Conservation (phyloP, 345 rosid genomes). For the Erysimum cheiranthoides region DNA sequence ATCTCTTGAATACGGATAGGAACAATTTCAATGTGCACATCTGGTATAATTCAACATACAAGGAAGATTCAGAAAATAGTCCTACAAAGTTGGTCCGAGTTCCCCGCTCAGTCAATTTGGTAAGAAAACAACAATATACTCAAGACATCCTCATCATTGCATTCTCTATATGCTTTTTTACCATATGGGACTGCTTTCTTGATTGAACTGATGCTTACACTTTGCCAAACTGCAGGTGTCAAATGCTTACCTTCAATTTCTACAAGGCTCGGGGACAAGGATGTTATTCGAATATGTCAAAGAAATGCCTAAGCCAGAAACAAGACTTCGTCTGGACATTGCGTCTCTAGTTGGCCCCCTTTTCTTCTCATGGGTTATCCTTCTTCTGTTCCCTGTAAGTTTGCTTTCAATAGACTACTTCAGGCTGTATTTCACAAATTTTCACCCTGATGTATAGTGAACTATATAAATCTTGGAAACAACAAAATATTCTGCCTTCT, state of each 20-base stretch:
- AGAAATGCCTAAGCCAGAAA: constrained; percentile 78
- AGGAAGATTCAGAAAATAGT: constrained; percentile 32
- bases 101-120: constrained; percentile 85
- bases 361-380: constrained; percentile 63
- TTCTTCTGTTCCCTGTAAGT: constrained; percentile 93
- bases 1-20: constrained; percentile 70
- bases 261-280: constrained; percentile 60
- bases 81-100: constrained; percentile 57
- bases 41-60: constrained; percentile 83
- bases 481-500: neutral
- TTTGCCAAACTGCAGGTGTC: constrained; percentile 60
- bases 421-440: neutral
- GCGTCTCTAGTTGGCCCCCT: constrained; percentile 85
- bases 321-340: constrained; percentile 58
- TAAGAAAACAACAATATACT: constrained; percentile 40
- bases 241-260: constrained; percentile 75
- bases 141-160: constrained; percentile 18
- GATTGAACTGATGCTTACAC: constrained; percentile 52
- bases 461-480: neutral
- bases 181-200: constrained; percentile 30
- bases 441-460: neutral
- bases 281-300: constrained; percentile 74
- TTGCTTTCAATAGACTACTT: neutral
- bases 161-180: neutral
- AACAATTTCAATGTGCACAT: constrained; percentile 69